Conservation (phyloP, 441 rosid genomes). For the Pelargonium citronellum region DNA sequence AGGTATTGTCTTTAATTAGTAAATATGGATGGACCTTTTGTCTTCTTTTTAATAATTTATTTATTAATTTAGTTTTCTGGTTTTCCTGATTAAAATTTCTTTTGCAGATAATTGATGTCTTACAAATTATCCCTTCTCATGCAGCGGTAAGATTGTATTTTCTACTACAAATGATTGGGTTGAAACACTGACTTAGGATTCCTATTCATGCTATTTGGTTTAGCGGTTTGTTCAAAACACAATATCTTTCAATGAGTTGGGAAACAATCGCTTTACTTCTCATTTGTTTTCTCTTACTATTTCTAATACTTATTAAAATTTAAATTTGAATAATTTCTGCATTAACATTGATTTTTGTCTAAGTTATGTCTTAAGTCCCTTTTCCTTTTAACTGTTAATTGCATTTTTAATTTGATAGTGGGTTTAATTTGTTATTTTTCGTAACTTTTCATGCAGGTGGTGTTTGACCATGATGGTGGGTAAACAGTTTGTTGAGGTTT, state of each 20-base stretch:
- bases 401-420: constrained; percentile 4
- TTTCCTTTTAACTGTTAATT: neutral
- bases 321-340: neutral
- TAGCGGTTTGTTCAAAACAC: neutral
- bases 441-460: constrained; percentile 65
- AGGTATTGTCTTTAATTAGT: neutral
- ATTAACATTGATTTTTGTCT: neutral
- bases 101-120: constrained; percentile 83
- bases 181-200: neutral
- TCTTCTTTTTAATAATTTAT: neutral
- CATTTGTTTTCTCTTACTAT: neutral
- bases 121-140: constrained; percentile 81
- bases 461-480: constrained; percentile 97
- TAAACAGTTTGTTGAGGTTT: constrained; percentile 9
- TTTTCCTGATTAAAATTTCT: constrained; percentile 13
- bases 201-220: neutral
- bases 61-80: neutral
- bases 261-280: neutral
- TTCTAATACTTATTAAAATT: neutral
- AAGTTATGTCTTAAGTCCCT: neutral
- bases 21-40: neutral
- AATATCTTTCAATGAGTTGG: neutral
- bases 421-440: constrained; percentile 8
- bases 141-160: constrained; percentile 60
- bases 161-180: neutral